Base-by-base conservation (phyloP, 129 eudicot species). In the Artemisia argyi region DNA sequence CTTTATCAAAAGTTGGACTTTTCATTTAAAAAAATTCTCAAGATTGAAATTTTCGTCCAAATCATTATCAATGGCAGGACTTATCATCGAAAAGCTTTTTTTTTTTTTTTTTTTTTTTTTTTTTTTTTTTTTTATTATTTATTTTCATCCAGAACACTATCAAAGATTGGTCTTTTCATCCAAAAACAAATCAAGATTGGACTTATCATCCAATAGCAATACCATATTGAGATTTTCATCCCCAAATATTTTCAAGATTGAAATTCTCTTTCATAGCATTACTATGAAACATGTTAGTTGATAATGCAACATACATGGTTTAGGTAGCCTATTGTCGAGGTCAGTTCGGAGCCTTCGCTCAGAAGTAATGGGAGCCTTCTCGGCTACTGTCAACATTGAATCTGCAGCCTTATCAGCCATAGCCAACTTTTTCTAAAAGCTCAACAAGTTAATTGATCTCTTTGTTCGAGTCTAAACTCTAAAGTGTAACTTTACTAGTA, bases 311-410 rank as follows among this genome's bases (percentile, higher is more conserved):
- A 2, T 79, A 85, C 90, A 85, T 18, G 90, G 85, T 39, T 82
- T 85, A 24, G 87, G 87, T 56, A 85, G 82, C 32, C 69, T 79
- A 54, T 77, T 62, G 51, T 85, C 86, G 9, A 85, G 84, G 60
- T 85, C 90, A 0, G 75, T 18, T 3, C 73, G 73, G 49, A 82
- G 69, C 80, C 56, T 76, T 59, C 90, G 61, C 70, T 80, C 76
- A 13, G 69, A 64, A 18, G 90, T 85, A 10, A 85, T 76, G 0
- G 87, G 84, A 6, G 90, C 84, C 58, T 76, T 82, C 1, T 69
- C 76, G n/a, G 90, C 85, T 18, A 76, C 78, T 0, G 82, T 79
- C 11, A 78, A 75, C 87, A 85, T 79, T 54, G 83, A 65, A 15
- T 85, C 84, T 47, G 77, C 35, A 55, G 74, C 66, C 74, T 69